Evolutionary conservation across 2,329 filamentous ascomycete genomes (phyloP), one percentile per base, ranked within the genome.

Genomic region (Sclerotinia borealis): DNA sequence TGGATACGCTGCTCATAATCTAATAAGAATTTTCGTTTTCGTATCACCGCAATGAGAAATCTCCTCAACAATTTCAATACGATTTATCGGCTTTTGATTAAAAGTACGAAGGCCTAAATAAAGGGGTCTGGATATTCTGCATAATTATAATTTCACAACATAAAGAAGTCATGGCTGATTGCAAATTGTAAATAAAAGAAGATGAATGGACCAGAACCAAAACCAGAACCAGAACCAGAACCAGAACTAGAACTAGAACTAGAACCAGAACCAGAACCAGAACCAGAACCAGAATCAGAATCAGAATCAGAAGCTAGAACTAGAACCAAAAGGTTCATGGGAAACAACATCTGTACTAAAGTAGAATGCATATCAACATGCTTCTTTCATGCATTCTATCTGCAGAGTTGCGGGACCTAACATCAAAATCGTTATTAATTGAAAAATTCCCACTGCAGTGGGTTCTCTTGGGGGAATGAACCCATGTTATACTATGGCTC

Each of bases 1-100:
- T n/a, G n/a, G n/a, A 54, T 48, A 54, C 36, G 59, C 59, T 61
- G 59, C n/a, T 45, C 48, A 43, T 45, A 47, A 54, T 54, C n/a
- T 54, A 25, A 31, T n/a, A 41, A 39, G 47, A 34, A 60, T 54
- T 37, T 47, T 47, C 59, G 49, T 55, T 37, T 45, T 55, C 59
- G 59, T 61, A 61, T 55, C n/a, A 52, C 37, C 22, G 13, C 37
- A 29, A 36, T 25, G 37, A 31, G 11, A 45, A 54, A 54, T 54
- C 15, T 47, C 39, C 54, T 45, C 48, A 47, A 25, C 48, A 47
- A 25, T 36, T n/a, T 27, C 34, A 9, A 36, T 41, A 7, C n/a
- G 22, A 54, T 43, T 45, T 4, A 54, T 47, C n/a, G 47, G 29
- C 29, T 43, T 61, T 41, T 27, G 9, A 4, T 41, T 11, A 29